Base-by-base conservation (phyloP, 2,329 filamentous ascomycete genomes). In the Trichoderma endophyticum region DNA sequence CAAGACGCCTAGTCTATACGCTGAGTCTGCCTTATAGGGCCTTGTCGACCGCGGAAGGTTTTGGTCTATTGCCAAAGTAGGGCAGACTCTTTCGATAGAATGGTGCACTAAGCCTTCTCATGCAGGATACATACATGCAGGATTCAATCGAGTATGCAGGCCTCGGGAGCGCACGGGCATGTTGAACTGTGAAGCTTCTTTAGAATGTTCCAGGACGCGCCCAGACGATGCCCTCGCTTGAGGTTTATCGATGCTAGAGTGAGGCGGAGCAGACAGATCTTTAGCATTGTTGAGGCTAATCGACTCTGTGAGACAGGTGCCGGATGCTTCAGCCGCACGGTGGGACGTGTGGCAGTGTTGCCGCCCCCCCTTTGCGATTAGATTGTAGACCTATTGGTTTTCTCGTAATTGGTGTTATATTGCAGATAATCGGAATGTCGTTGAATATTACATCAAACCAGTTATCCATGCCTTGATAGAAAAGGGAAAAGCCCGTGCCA, bases 331-430 rank as follows among this genome's bases (percentile, higher is more conserved):
- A 68, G 65, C 65, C 65, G 65, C 65, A 59, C 34, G 51, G 65
- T 68, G 51, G 64, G 64, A 67, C 65, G 48, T 36, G 65, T 18
- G 65, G 65, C 65, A 60, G 65, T 68, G 54, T 54, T 68, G 65
- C 65, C 57, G 43, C 63, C 48, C 43, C 63, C 65, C 65, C 54
- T n/a, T n/a, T n/a, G n/a, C 36, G 36, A 60, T 43, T n/a, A 18
- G 15, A 48, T 32, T 9, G 56, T 14, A 39, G 34, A 36, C 34
- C 14, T 67, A 43, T 34, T 24, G 48, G n/a, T 24, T 54, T 54
- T 21, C 48, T 54, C 48, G 48, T 54, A 54, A 24, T 54, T 24
- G 21, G 21, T 1, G 2, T 6, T 54, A 24, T 54, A 54, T 21
- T 34, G 57, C 15, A 12, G 30, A 59, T n/a, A 6, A 3, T 59